phyloP scores from a whole-genome alignment of 2,329 filamentous ascomycete genomes.

The Lasiodiplodia sp. region DNA sequence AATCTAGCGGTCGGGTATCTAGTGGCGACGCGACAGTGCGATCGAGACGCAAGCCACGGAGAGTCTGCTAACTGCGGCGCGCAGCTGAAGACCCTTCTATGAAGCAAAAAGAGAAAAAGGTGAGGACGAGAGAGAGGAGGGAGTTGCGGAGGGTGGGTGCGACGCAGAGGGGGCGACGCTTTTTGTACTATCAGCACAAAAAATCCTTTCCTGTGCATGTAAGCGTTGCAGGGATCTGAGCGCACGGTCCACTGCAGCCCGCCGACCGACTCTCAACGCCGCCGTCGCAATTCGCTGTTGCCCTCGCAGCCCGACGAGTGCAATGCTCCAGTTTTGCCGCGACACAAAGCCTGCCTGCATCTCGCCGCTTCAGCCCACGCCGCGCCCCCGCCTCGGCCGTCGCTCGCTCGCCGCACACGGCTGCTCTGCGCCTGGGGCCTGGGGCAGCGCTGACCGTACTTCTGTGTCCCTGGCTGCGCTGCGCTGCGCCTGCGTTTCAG shows the following conservation, averaged over 20 bases:
- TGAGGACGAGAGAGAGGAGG: slow-evolving; percentile 5
- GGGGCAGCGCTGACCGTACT: slow-evolving; percentile 16
- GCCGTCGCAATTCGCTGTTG: slow-evolving; percentile 2
- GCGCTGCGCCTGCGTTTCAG: slow-evolving; percentile 14
- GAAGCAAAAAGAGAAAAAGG: slow-evolving; percentile 22
- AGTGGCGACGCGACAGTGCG: slow-evolving; percentile 29
- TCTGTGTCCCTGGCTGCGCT: slow-evolving; percentile 11
- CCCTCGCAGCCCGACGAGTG: slow-evolving; percentile 10
- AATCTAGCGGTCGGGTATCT: slow-evolving; percentile 29
- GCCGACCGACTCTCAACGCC: slow-evolving; percentile 12
- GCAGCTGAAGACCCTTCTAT: slow-evolving; percentile 27
- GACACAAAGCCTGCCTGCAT: neutral
- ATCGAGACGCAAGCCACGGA: slow-evolving; percentile 25
- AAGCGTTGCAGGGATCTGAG: slow-evolving; percentile 23
- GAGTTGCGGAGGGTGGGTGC: slow-evolving; percentile 11
- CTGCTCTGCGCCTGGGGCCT: neutral
- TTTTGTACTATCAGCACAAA: slow-evolving; percentile 29
- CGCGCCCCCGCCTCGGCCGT: slow-evolving; percentile 17
- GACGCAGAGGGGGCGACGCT: slow-evolving; percentile 21
- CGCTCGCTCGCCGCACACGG: slow-evolving; percentile 17
- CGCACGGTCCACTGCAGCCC: slow-evolving; percentile 2
- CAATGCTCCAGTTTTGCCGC: slow-evolving; percentile 1
- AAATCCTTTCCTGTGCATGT: slow-evolving; percentile 28
- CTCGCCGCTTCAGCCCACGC: no score
- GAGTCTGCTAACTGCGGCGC: slow-evolving; percentile 24